Conservation (phyloP, 805 yeast species). For the Hanseniaspora vineae region DNA sequence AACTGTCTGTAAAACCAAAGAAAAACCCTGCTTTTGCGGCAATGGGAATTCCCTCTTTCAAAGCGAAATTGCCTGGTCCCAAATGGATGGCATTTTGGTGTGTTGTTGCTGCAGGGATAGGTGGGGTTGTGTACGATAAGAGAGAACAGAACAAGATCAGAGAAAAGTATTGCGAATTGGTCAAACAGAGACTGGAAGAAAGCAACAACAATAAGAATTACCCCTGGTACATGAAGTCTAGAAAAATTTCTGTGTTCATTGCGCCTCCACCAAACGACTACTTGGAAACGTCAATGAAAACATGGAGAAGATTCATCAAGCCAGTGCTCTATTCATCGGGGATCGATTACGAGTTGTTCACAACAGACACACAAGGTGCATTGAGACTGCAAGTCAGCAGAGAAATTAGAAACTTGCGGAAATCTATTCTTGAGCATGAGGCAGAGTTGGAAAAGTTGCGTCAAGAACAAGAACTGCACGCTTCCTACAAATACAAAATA, state of each 20-base stretch:
- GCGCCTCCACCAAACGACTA: slow-evolving; percentile 98
- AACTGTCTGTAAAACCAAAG: slow-evolving; percentile 6
- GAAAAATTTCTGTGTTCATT: slow-evolving; percentile 69
- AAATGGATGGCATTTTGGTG: slow-evolving; percentile 90
- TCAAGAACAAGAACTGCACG: slow-evolving; percentile 10
- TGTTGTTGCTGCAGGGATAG: slow-evolving; percentile 48
- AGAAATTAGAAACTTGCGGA: slow-evolving; percentile 58
- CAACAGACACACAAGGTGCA: slow-evolving; percentile 80
- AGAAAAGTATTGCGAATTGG: slow-evolving; percentile 48
- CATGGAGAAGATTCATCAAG: slow-evolving; percentile 69
- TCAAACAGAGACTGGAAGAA: slow-evolving; percentile 23
- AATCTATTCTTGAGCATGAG: slow-evolving; percentile 26
- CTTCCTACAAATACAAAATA: no score
- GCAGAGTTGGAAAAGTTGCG: slow-evolving; percentile 10
- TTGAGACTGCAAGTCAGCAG: slow-evolving; percentile 74
- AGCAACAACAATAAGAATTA: background rate
- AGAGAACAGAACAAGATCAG: slow-evolving; percentile 56
- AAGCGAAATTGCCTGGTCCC: slow-evolving; percentile 59
- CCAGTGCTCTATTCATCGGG: slow-evolving; percentile 80
- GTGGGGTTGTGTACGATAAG: slow-evolving; percentile 74
- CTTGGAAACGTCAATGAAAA: slow-evolving; percentile 55
- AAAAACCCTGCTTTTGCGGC: slow-evolving; percentile 67
- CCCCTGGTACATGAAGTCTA: slow-evolving; percentile 36
- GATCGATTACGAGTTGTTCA: slow-evolving; percentile 64
- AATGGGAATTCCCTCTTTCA: slow-evolving; percentile 62